Evolutionary conservation across 2,329 filamentous ascomycete species (phyloP).

Genomic region (Tolypocladium album): DNA sequence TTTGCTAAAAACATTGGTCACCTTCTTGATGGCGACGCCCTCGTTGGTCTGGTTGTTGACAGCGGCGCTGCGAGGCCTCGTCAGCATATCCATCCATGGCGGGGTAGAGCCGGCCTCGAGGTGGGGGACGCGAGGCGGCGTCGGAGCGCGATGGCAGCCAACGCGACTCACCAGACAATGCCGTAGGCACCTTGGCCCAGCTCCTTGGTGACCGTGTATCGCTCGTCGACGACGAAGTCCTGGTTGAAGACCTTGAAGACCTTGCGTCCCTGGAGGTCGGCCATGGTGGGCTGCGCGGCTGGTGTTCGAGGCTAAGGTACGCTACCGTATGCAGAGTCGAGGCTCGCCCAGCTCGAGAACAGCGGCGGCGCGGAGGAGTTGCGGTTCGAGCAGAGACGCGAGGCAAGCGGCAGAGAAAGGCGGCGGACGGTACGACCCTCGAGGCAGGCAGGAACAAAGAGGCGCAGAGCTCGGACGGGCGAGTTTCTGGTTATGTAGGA

Average conservation of each 20-base stretch:
- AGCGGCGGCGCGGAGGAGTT: not conserved
- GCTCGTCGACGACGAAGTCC: conserved; percentile 96
- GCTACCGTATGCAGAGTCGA: not conserved
- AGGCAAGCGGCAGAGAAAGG: not conserved
- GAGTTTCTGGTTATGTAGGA: not conserved
- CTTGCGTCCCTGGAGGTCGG: conserved; percentile 53
- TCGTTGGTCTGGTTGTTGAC: conserved; percentile 85
- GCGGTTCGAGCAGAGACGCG: not conserved
- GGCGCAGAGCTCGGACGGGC: not conserved
- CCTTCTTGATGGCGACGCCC: conserved; percentile 97
- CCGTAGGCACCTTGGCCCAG: conserved; percentile 96
- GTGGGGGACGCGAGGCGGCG: conserved; percentile 8
- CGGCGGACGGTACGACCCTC: not conserved
- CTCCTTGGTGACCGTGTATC: conserved; percentile 98
- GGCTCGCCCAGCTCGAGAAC: not conserved
- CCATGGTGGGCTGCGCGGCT: conserved; percentile 17
- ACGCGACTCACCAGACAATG: conserved; percentile 76
- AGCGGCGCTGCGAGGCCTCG: conserved; percentile 56
- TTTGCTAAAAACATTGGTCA: conserved; percentile 99
- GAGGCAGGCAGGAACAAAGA: not conserved
- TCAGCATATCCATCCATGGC: conserved; percentile 6
- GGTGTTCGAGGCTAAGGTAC: not conserved
- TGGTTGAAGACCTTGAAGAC: conserved; percentile 99
- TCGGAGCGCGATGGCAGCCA: not conserved
- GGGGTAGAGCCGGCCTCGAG: conserved; percentile 12